phyloP scores from a whole-genome alignment of 352 stramenopile genomes.

The Globisporangium orthogonon region DNA sequence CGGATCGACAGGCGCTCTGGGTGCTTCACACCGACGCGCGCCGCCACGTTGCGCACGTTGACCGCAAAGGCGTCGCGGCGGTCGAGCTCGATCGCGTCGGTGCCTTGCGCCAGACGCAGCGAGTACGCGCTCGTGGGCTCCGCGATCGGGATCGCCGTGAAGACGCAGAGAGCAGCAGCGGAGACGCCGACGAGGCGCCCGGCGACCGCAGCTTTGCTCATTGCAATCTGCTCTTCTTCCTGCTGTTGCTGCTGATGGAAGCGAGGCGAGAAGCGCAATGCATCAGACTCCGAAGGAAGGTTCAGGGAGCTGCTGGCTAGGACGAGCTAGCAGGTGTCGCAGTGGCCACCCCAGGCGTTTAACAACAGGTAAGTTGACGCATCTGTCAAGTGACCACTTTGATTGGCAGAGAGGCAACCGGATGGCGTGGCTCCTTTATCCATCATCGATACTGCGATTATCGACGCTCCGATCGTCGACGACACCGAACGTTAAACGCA shows the following conservation, averaged over 20 bases:
- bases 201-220: constrained; percentile 26
- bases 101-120: constrained; percentile 45
- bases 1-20: constrained; percentile 62
- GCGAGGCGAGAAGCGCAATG: background rate
- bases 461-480: background rate
- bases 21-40: constrained; percentile 55
- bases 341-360: background rate
- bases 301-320: background rate
- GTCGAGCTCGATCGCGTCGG: constrained; percentile 49
- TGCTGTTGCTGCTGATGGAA: background rate
- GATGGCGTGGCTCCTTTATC: background rate
- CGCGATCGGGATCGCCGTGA: constrained; percentile 45
- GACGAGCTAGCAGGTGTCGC: background rate
- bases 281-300: background rate
- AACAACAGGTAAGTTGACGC: background rate
- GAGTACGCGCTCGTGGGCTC: constrained; percentile 56
- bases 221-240: background rate
- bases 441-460: background rate
- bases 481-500: background rate
- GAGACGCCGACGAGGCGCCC: constrained; percentile 28
- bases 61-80: constrained; percentile 50
- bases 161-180: constrained; percentile 31
- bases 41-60: constrained; percentile 57
- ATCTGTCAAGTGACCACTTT: constrained; percentile 4
- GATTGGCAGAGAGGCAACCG: background rate